Evolutionary conservation across 2,329 filamentous ascomycete species (phyloP), one percentile per base, ranked within the genome.

Genomic region (Rutstroemia sp.): DNA sequence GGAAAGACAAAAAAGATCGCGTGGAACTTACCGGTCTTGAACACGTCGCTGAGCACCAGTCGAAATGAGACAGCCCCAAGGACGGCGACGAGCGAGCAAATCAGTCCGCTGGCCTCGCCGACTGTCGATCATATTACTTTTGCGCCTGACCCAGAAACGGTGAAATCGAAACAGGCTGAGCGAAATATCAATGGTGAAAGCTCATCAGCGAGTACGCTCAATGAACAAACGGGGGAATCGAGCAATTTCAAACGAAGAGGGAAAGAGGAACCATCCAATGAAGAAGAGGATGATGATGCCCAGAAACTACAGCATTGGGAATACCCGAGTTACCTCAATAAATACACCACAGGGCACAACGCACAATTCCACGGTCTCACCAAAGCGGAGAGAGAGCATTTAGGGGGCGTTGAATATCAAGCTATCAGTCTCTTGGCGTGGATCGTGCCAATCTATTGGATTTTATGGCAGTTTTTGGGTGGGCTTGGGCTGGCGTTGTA

Each of bases 401-500:
- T 87, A 0, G 83, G 84, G 25, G 82, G 83, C 0, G 79, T 77
- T 56, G 84, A 87, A 67, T 86, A 87, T 65, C 77, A 80, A 44
- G 83, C 84, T 16, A 74, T 87, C 19, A 76, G 76, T 49, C 69
- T 87, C 5, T 73, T 88, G 1, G 75, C 80, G 2, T 73, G 80
- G 62, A 66, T 84, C 19, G 82, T 88, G 5, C 82, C 82, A 0
- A 59, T 80, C 5, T 88, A 88, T 65, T 84, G 79, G 25, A 66
- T 80, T 30, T 59, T 74, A 2, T 86, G 79, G 75, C 83, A 87
- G 65, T 56, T 85, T 2, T 67, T 86, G 4, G 79, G 80, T 2
- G 76, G 74, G 59, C 63, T 87, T n/a, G 77, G 78, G 1, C 71
- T 87, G 9, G 84, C 80, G 9, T 81, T 80, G 16, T 88, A 81